phyloP scores from a whole-genome alignment of 2,329 filamentous ascomycete species.

The Pseudonectria buxi region DNA sequence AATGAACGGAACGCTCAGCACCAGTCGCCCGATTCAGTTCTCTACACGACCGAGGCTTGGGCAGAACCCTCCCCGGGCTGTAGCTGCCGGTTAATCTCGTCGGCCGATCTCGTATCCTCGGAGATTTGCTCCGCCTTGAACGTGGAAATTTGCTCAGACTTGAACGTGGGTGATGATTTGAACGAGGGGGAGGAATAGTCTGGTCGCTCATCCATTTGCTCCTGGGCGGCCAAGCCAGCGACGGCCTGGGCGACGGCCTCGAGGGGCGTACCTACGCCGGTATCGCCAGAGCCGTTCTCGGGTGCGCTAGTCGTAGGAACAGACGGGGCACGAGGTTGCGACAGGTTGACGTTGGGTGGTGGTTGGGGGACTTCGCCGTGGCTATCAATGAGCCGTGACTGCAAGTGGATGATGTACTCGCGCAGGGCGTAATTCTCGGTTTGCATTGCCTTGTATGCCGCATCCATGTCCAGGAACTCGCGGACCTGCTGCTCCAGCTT shows the following conservation, averaged over 20 bases:
- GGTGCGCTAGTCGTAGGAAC: slow-evolving; percentile 17
- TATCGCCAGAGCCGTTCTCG: slow-evolving; percentile 19
- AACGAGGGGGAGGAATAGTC: slow-evolving; percentile 27
- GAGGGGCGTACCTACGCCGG: slow-evolving; percentile 32
- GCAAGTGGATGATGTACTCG: slow-evolving; percentile 87
- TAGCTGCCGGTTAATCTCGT: slow-evolving; percentile 50
- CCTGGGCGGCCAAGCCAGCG: slow-evolving; percentile 35
- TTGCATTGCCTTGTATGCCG: slow-evolving; percentile 73
- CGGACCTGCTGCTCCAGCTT: slow-evolving; percentile 92
- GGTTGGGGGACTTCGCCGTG: slow-evolving; percentile 79
- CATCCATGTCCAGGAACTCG: slow-evolving; percentile 68
- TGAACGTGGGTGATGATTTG: slow-evolving; percentile 31
- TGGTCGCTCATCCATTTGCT: slow-evolving; percentile 32
- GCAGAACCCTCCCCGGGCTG: slow-evolving; percentile 30
- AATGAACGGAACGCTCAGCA: neutral
- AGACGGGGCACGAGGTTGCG: slow-evolving; percentile 21
- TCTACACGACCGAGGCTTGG: slow-evolving; percentile 14
- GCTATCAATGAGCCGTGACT: slow-evolving; percentile 76
- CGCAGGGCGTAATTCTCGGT: slow-evolving; percentile 84
- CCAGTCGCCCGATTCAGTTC: neutral
- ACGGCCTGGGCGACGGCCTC: slow-evolving; percentile 47
- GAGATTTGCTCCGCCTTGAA: slow-evolving; percentile 30
- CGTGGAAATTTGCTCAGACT: slow-evolving; percentile 2
- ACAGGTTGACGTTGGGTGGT: slow-evolving; percentile 70
- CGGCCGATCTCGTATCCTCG: slow-evolving; percentile 41